These are phyloP conservation scores for Cladobotryum mycophilum DNA, from an alignment of 2,329 filamentous ascomycete species.

Conservation along the genomic window DNA sequence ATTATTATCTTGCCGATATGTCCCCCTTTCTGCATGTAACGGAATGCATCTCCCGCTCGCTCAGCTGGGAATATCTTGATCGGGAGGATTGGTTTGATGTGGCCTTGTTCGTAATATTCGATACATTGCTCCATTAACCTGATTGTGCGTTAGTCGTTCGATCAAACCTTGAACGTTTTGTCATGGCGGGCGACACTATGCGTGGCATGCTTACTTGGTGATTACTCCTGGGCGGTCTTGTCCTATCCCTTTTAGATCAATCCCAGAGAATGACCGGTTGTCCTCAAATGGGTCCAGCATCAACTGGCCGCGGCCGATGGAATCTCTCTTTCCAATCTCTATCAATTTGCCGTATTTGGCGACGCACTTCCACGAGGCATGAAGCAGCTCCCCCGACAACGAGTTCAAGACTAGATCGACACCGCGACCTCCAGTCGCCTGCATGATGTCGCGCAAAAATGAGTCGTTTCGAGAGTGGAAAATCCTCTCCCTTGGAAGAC, in stretches of 20 bases:
- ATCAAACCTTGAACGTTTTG: neutral
- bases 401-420: slow-evolving; percentile 36
- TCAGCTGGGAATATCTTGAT: slow-evolving; percentile 9
- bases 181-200: neutral
- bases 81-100: slow-evolving; percentile 7
- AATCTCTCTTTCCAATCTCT: slow-evolving; percentile 40
- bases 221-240: neutral
- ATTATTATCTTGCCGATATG: slow-evolving; percentile 16
- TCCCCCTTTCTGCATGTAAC: slow-evolving; percentile 13
- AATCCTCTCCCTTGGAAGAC: slow-evolving; percentile 26
- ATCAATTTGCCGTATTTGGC: slow-evolving; percentile 38
- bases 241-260: slow-evolving; percentile 20
- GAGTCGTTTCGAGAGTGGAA: slow-evolving; percentile 26
- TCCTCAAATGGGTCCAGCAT: slow-evolving; percentile 39
- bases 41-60: slow-evolving; percentile 11
- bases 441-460: slow-evolving; percentile 25
- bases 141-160: neutral
- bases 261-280: slow-evolving; percentile 27
- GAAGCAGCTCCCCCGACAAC: slow-evolving; percentile 34
- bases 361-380: slow-evolving; percentile 38
- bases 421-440: slow-evolving; percentile 22
- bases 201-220: neutral
- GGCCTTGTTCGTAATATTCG: neutral
- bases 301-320: slow-evolving; percentile 33
- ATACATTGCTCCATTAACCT: neutral